Percentiles rank a stretch among this genome's conserved stretches.
These are phyloP conservation scores for Leccinellum luteum DNA, from an alignment of 768 basidiomycete species.

Conservation along the genomic window DNA sequence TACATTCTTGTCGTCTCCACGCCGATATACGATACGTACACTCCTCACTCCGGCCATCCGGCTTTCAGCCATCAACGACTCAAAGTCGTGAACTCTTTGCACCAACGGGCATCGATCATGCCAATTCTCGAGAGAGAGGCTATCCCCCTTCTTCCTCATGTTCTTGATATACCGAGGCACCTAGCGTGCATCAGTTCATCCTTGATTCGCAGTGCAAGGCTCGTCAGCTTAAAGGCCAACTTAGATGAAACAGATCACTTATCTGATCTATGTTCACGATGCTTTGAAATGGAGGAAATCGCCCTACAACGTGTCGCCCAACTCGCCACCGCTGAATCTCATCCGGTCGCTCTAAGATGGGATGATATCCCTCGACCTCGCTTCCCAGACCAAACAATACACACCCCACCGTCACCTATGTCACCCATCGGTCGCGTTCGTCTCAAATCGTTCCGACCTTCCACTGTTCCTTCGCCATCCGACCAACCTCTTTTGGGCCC, in stretches of 20 bases:
- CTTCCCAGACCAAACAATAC: not conserved
- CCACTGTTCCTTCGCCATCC: conserved; percentile 45
- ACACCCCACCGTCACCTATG: conserved; percentile 21
- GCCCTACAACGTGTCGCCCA: conserved; percentile 66
- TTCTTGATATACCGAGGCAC: conserved; percentile 76
- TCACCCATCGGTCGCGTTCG: conserved; percentile 14
- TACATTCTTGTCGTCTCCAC: conserved; percentile 75
- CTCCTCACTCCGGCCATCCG: conserved; percentile 25
- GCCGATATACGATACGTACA: conserved; percentile 33
- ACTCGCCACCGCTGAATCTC: conserved; percentile 35
- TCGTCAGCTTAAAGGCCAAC: conserved; percentile 38
- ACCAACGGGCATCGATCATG: conserved; percentile 55
- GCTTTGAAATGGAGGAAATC: conserved; percentile 69
- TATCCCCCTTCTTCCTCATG: conserved; percentile 67
- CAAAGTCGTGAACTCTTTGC: conserved; percentile 52
- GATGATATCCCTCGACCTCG: conserved; percentile 9
- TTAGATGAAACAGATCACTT: conserved; percentile 37
- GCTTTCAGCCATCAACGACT: conserved; percentile 49
- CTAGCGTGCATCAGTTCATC: conserved; percentile 74
- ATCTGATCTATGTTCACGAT: conserved; percentile 56
- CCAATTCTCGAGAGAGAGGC: conserved; percentile 63
- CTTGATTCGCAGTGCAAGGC: conserved; percentile 61
- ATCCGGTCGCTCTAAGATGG: conserved; percentile 14
- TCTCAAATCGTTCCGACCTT: conserved; percentile 39
- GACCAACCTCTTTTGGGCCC: conserved; percentile 14